Conservation (phyloP, 202 grass and related monocot species). For the Carex sylvatica region DNA sequence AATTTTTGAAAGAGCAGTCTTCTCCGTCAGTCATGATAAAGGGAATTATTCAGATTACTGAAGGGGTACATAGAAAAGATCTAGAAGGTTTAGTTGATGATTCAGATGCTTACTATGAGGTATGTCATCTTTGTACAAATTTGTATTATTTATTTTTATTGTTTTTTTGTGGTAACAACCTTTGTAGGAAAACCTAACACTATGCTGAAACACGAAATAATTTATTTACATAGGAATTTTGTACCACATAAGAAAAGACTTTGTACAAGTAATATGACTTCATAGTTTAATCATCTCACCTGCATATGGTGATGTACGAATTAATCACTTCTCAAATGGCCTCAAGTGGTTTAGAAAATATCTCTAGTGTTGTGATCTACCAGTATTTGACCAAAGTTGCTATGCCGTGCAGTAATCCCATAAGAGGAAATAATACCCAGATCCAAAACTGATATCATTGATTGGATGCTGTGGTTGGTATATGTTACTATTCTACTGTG, state of each 20-base stretch:
- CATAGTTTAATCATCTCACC: neutral
- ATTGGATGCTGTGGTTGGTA: neutral
- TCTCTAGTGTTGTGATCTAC: neutral
- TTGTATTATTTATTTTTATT: neutral
- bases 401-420: neutral
- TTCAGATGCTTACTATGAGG: slow-evolving; percentile 72
- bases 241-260: neutral
- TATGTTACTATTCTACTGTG: neutral
- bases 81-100: slow-evolving; percentile 69
- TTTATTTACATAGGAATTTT: neutral
- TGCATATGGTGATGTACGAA: neutral
- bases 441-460: neutral
- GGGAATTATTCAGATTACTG: slow-evolving; percentile 51
- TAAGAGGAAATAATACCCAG: neutral
- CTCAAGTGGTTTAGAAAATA: neutral
- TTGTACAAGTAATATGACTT: neutral
- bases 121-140: slow-evolving; percentile 26
- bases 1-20: slow-evolving; percentile 54
- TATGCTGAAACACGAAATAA: neutral
- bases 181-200: neutral
- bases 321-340: neutral
- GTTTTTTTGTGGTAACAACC: neutral
- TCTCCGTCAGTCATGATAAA: slow-evolving; percentile 46
- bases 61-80: slow-evolving; percentile 51
- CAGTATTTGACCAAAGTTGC: neutral